Base-by-base conservation (phyloP, 495 filamentous ascomycete species). In the Trichoderma erinaceum region DNA sequence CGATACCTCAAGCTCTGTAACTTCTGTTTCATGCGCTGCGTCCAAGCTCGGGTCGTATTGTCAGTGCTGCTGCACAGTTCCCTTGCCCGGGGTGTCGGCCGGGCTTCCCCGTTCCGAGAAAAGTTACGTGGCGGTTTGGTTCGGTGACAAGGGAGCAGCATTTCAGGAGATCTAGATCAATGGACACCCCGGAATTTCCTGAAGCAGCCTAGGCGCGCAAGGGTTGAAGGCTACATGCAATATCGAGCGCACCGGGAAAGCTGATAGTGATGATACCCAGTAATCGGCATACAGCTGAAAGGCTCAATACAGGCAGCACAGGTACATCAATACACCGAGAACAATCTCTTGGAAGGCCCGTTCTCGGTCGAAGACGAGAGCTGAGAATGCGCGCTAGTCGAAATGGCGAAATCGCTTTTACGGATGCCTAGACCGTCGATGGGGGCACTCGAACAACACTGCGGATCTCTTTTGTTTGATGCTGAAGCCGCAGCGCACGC, bases 71-170 rank as follows among this genome's bases (percentile, higher is more conserved):
- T 61, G 56, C 25, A 61, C 4, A 29, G 23, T 52, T 61, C 56
- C 35, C 56, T 27, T 61, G 56, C 16, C 56, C 56, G 23, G 56
- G 56, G 56, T 61, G 56, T 61, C 56, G 56, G 56, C 56, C 56
- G 56, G 23, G 15, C 56, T 61, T 61, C 56, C 56, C 56, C 56
- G 56, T 61, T 61, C 56, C 56, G 56, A 61, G 56, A 27, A 61
- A 15, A 61, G 56, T 61, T 61, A 61, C 56, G 56, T 29, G 56
- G 56, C 56, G 56, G 56, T 61, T 61, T 61, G 56, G 8, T 32
- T 61, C 56, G 56, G 27, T 61, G 56, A 61, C 56, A 61, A 61
- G 56, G 56, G 56, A 25, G 35, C 35, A 61, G 56, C 56, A 61
- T 13, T 21, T 61, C 56, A 61, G 56, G 56, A 61, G 56, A 61